Conservation (phyloP, 257 asterid genomes). For the Penstemon barbatus region DNA sequence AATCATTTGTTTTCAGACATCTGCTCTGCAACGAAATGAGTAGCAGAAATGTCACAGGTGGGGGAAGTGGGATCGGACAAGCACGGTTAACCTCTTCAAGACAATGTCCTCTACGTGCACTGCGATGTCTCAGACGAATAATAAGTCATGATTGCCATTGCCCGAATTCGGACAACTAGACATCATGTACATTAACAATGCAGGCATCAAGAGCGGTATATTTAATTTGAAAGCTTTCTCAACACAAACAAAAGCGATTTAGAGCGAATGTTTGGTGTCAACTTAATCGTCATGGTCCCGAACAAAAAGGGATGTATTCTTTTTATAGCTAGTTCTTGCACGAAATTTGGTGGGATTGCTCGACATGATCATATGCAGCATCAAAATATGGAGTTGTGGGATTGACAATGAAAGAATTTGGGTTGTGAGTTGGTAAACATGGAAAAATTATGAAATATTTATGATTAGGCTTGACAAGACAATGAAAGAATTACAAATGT, state of each 20-base stretch:
- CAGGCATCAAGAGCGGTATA: conserved; percentile 24
- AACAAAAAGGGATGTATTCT: conserved; percentile 33
- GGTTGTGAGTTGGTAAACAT: conserved; percentile 31
- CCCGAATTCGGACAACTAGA: conserved; percentile 42
- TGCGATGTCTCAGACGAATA: conserved; percentile 39
- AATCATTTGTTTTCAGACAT: too few species aligned
- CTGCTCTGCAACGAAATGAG: too few species aligned
- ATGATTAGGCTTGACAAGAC: too few species aligned
- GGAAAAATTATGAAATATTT: too few species aligned
- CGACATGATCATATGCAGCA: conserved; percentile 28
- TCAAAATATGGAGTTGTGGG: conserved; percentile 39
- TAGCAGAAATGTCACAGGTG: background rate
- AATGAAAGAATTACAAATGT: conserved; percentile 77
- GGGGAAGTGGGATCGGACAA: conserved; percentile 24
- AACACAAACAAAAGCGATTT: conserved; percentile 24
- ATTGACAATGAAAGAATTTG: conserved; percentile 28
- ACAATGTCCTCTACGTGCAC: conserved; percentile 32
- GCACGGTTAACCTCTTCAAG: conserved; percentile 27
- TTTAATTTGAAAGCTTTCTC: conserved; percentile 5
- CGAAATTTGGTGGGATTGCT: conserved; percentile 23
- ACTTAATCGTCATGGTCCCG: conserved; percentile 37
- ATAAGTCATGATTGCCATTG: conserved; percentile 26
- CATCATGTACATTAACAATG: conserved; percentile 46
- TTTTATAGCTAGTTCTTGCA: conserved; percentile 30
- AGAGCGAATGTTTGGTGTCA: conserved; percentile 35